Evolutionary conservation across 345 rosid species (phyloP), one percentile per base, ranked within the genome.

Genomic region (Melaleuca quinquenervia): DNA sequence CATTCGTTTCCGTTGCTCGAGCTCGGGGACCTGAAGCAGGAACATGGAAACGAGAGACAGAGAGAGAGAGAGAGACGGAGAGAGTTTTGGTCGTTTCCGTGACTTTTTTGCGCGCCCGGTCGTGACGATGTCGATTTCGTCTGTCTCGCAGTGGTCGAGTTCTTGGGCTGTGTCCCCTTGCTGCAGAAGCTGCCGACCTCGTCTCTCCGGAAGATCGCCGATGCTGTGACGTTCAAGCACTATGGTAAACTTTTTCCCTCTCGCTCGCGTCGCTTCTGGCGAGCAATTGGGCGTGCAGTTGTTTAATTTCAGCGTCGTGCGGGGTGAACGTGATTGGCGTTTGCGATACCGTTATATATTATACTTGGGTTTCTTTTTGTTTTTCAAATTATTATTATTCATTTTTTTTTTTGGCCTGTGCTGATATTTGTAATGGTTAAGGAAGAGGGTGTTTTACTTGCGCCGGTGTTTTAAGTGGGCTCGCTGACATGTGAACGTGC

Each of bases 121-220:
- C 1, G 22, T 45, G 83, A 48, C 22, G 11, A n/a, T 11, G 3
- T 50, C 8, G 52, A 7, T 3, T 18, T 45, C 52, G 15, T 14
- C 52, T 82, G 53, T 24, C 11, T 45, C 54, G 83, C 92, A 96
- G 98, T 92, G 82, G 87, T 92, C 44, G 98, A 96, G 86, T 95
- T 97, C 86, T 88, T 97, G 70, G 92, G 95, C 44, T 90, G 92
- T 84, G 96, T 97, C 58, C 93, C 95, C 21, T 88, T 97, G 90
- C 91, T 96, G 85, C 98, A 93, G 91, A 91, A 92, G 60, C 90
- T 97, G 5, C 98, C 98, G 11, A 91, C 89, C 60, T 90, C 93
- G 51, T 95, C 93, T 82, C 93, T 95, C n/a, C 90, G 88, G 93
- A 90, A 84, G 86, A 93, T 97, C 55, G 89, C 98, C n/a, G 87